Base-by-base conservation (phyloP, 768 basidiomycete genomes). In the Boletus sp. region DNA sequence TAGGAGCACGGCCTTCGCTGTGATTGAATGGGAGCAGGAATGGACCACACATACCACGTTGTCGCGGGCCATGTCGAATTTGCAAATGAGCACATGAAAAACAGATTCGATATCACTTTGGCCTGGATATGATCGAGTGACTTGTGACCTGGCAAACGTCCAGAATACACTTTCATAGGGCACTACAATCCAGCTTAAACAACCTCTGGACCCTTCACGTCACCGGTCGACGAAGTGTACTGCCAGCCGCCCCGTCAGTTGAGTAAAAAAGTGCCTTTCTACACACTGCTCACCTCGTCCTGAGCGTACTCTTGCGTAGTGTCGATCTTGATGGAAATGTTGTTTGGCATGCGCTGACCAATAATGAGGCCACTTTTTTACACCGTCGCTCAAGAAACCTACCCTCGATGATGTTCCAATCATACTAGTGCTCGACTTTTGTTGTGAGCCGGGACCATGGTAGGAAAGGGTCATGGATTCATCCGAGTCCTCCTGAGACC, bases 291-390 rank as follows among this genome's bases (percentile, higher is more conserved):
- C 4, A 67, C 65, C 57, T 56, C 65, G 56, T 82, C 81, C 38
- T 71, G 74, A 49, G 72, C 63, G 46, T 74, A 75, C 53, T 83
- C 83, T 35, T 81, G 78, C 44, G 76, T 81, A 7, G 83, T 83
- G 63, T 84, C 81, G 53, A 84, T 82, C 68, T 83, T 82, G 70
- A 85, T 83, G 33, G 82, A 81, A 57, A 84, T 25, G 25, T 25
- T 80, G 42, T 76, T 74, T 38, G 75, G 75, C 58, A 51, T 1
- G 4, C 40, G 53, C 66, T 64, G 42, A 51, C 7, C 19, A 15
- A 10, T 13, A 17, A 33, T 51, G 34, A 23, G 47, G 4, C 33
- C 14, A 3, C 19, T 25, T 17, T 13, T 1, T 37, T 19, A 14
- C 4, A 4, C 13, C 3, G 15, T 7, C 15, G 5, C 17, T 29